Base-by-base conservation (phyloP, 805 yeast species). In the Candida mattraensis region DNA sequence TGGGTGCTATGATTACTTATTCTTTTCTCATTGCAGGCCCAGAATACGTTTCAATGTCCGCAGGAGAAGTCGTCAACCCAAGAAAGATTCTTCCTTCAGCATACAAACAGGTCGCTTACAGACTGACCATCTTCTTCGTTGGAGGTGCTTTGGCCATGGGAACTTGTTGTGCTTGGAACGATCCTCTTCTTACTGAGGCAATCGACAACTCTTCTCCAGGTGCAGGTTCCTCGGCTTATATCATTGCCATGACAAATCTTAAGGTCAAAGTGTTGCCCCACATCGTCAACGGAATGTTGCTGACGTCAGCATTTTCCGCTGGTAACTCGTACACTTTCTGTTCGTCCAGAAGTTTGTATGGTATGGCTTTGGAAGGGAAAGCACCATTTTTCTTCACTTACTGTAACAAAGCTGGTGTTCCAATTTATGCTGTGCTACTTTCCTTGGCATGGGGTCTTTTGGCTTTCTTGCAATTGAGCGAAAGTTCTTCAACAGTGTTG, bases 401-500 rank as follows among this genome's bases (percentile, higher is more conserved):
- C 26, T 68, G 73, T 47, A 69, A 70, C 33, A 67, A 65, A 40
- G 58, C 60, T 13, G 77, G 77, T 34, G 66, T 70, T 23, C 77
- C 76, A 5, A 58, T 71, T 24, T 68, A 58, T 50, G 67, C 75
- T 42, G 72, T 72, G 8, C 38, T 64, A 21, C 48, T 67, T 2
- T 61, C 72, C 1, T 51, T 69, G 24, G 44, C 56, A 23, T 69
- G 74, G 68, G 67, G 74, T 2, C 58, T 67, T 23, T 48, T 72
- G 5, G 66, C 74, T 3, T 71, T 69, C 42, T 54, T 72, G 45
- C 72, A 83, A 53, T 57, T 80, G 39, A 70, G 79, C 17, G 66
- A 70, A 28, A 65, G 72, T 19, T 72, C 89, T 17, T 74, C 77
- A 11, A 70, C 71, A 3, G 93, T 84, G 3, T 68, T 85, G 43